Evolutionary conservation across 495 filamentous ascomycete genomes (phyloP).

Genomic region (Rostrohypoxylon terebratum): DNA sequence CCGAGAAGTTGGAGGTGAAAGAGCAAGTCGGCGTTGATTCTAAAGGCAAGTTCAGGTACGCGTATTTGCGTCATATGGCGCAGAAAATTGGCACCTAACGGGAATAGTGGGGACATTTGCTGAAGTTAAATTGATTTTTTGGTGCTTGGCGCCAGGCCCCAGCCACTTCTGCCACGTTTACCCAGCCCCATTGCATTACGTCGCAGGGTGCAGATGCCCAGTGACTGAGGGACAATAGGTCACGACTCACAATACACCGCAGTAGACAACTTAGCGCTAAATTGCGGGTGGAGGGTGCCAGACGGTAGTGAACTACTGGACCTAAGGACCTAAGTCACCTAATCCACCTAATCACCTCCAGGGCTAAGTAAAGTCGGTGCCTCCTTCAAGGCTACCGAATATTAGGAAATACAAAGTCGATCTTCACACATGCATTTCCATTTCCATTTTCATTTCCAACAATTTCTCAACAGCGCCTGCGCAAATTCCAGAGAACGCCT

Average conservation of each 20-base stretch:
- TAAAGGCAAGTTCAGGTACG: slow-evolving; percentile 3
- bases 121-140: slow-evolving; percentile 8
- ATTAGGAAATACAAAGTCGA: slow-evolving; percentile 29
- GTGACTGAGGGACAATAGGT: slow-evolving; percentile 10
- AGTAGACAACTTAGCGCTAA: slow-evolving; percentile 49
- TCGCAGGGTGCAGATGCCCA: slow-evolving; percentile 43
- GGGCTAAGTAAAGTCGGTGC: slow-evolving; percentile 9
- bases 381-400: slow-evolving; percentile 34
- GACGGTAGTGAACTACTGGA: slow-evolving; percentile 18
- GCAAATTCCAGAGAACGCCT: slow-evolving; percentile 20
- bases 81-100: not conserved
- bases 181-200: slow-evolving; percentile 51
- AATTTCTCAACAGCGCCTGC: slow-evolving; percentile 19
- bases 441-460: not conserved
- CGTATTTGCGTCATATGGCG: not conserved
- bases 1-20: not conserved
- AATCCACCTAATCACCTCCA: too few relatives aligned
- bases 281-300: slow-evolving; percentile 19
- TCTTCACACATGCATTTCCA: slow-evolving; percentile 32
- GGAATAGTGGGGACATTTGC: slow-evolving; percentile 4
- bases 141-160: slow-evolving; percentile 21
- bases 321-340: too few relatives aligned
- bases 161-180: slow-evolving; percentile 44
- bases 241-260: too few relatives aligned
- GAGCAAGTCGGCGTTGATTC: slow-evolving; percentile 1